Base-by-base conservation (phyloP, 2,329 filamentous ascomycete species). In the Aspergillus fischeri region DNA sequence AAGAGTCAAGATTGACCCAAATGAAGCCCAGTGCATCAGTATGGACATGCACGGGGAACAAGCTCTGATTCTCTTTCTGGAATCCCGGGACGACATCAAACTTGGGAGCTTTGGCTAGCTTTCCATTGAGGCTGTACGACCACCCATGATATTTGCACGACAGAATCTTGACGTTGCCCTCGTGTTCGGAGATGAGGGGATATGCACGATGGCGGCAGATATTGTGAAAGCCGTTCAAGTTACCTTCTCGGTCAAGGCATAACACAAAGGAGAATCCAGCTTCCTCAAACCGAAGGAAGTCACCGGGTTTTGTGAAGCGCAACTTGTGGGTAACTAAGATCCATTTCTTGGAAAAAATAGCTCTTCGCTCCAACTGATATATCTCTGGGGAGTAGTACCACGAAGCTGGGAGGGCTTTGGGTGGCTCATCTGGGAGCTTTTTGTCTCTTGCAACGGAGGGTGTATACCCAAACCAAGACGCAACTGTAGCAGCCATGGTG, bases 161-260 rank as follows among this genome's bases (percentile, higher is more conserved):
- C 3, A 63, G 48, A 24, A 68, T 66, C 59, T 71, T 77, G 54
- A 74, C 74, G 55, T 77, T 78, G 6, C 83, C 83, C 42, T 77
- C 67, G 1, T 77, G 71, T 41, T 77, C 72, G 1, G 75, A 75
- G 8, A 85, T 78, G 7, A 86, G 77, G 3, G 82, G 81, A 61
- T 79, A 86, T 10, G 83, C 83, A 3, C 83, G 78, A 66, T 86
- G 83, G 6, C 83, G 73, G 70, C 83, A 85, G 52, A 85, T 74
- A 63, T 86, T 86, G 72, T 86, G 83, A 69, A 86, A 84, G 17
- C 75, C 83, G 57, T 81, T 79, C 68, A 85, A 77, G 17, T 76
- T 75, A 9, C 77, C 77, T 9, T 78, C 70, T 29, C 78, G 75
- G 64, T 83, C 81, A 14, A 70, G 70, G 57, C 73, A 71, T 28